Conservation (phyloP, 1,139 yeast species). For the Hanseniaspora sp. region DNA sequence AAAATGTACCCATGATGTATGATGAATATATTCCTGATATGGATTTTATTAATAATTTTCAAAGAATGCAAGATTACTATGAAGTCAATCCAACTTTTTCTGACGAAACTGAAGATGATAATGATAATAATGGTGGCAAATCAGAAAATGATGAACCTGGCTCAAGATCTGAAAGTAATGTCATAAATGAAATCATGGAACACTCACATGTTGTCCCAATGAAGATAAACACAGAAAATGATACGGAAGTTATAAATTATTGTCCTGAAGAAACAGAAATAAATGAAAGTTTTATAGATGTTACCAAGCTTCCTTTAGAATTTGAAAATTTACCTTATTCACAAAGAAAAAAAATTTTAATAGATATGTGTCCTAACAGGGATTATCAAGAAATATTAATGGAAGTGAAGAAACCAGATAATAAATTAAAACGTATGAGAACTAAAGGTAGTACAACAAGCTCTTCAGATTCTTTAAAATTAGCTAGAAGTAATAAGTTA, state of each 20-base stretch:
- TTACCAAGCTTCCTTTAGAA: conserved; percentile 43
- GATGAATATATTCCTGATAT: conserved; percentile 67
- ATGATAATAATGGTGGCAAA: too few species aligned
- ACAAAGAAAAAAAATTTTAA: conserved; percentile 49
- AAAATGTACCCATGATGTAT: conserved; percentile 32
- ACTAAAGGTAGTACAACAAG: background rate
- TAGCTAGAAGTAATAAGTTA: background rate
- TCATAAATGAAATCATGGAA: conserved; percentile 4
- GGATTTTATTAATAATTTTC: conserved; percentile 31
- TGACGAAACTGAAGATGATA: background rate
- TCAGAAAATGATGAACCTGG: too few species aligned
- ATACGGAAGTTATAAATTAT: background rate
- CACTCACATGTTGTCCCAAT: conserved; percentile 12
- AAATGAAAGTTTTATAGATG: conserved; percentile 7
- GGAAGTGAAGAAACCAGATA: background rate
- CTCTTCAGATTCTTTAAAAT: background rate
- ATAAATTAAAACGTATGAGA: background rate
- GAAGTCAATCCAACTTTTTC: conserved; percentile 9
- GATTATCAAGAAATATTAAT: conserved; percentile 33
- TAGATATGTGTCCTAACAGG: conserved; percentile 45
- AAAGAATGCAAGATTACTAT: conserved; percentile 14
- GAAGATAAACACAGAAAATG: background rate
- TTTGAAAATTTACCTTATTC: conserved; percentile 58
- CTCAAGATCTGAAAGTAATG: background rate
- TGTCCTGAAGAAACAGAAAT: background rate